phyloP scores from a whole-genome alignment of 192 early-diverging fungal genomes.

The Anaeromyces robustus region DNA sequence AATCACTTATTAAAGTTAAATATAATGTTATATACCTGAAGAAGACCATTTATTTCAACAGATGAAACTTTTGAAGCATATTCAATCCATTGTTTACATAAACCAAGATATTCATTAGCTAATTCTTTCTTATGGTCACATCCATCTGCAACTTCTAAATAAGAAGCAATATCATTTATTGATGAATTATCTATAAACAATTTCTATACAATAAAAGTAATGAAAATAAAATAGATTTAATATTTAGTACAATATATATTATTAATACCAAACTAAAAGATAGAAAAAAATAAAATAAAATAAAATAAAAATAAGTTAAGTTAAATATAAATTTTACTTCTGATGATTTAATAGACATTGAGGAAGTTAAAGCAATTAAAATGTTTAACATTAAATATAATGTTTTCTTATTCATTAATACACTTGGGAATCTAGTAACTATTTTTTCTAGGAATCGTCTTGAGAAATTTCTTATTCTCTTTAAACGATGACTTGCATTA shows the following conservation, averaged over 20 bases:
- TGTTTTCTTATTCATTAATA: not conserved
- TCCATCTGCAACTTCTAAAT: constrained; percentile 51
- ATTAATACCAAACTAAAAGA: no score
- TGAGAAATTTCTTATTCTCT: constrained; percentile 34
- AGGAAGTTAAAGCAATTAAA: not conserved
- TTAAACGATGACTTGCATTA: constrained; percentile 44
- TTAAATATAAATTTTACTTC: not conserved
- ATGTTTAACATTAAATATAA: not conserved
- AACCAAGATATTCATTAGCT: constrained; percentile 34
- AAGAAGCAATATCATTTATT: not conserved
- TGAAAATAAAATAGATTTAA: constrained; percentile 53
- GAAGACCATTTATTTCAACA: constrained; percentile 26
- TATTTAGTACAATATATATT: no score
- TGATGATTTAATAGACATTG: not conserved
- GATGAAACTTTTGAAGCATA: constrained; percentile 42
- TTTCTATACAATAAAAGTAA: constrained; percentile 32
- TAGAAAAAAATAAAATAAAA: no score
- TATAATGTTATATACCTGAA: constrained; percentile 25
- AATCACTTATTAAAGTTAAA: no score
- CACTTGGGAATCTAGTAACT: not conserved
- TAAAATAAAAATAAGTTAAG: not conserved
- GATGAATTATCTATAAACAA: not conserved
- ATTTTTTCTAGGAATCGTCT: constrained; percentile 5
- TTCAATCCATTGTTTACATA: constrained; percentile 51
- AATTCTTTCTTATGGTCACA: constrained; percentile 54